Evolutionary conservation across 257 asterid genomes (phyloP), one percentile per base, ranked within the genome.

Genomic region (Solanum chmielewskii): DNA sequence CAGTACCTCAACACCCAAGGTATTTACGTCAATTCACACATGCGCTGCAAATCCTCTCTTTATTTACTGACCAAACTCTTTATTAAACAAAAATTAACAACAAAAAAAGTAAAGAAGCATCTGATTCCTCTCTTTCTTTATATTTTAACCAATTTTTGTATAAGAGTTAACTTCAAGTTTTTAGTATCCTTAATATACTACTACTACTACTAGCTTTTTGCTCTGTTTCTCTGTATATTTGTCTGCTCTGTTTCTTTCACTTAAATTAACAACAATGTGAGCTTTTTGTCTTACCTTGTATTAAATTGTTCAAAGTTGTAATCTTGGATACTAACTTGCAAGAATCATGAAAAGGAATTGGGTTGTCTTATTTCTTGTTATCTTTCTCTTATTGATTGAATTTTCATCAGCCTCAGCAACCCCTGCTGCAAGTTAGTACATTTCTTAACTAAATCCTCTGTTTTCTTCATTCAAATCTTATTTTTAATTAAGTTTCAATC

Each of bases 361-460:
- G 89, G 39, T 87, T 45, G 37, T 91, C 86, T 82, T 92, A 68
- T 84, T 90, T 49, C 87, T 92, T 11, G 49, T 90, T 84, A 83
- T 93, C 75, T 83, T 92, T 86, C 29, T 94, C 10, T 89, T 92
- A 83, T 87, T 93, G 64, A 88, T 89, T 89, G 96, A 92, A 31
- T 91, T 91, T 83, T 93, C 98, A 4, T 91, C 96, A 42, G 96
- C 91, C 87, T 91, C 98, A 42, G 98, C 96, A 83, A 91, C 95
- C 3, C 97, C 99, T 23, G 95, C 94, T 88, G 94, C 96, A 62
- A 96, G 99, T 97, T 60, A 97, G 98, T 90, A 4, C 83, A 52
- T 85, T 25, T 69, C 69, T 73, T 33, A 16, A 20, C 7, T 60
- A 14, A 9, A 11, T 64, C 77, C 59, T 16, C 37, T 31, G 18